Base-by-base conservation (phyloP, 805 yeast genomes). In the Saccharomyces mikatae region DNA sequence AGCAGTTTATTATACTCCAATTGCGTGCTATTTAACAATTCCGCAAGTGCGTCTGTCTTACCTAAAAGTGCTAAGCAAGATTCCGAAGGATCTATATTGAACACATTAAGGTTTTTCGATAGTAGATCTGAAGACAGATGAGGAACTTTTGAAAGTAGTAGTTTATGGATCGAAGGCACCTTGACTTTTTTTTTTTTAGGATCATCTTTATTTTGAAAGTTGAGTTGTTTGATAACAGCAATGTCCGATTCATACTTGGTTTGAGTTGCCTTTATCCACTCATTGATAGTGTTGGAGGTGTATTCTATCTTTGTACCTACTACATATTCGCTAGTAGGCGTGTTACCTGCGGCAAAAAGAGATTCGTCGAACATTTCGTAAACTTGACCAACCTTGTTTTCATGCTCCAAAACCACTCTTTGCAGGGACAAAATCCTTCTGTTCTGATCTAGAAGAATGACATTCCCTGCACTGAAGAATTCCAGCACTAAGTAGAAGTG, bases 391-490 rank as follows among this genome's bases (percentile, higher is more conserved):
- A 89, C 91, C 53, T 80, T 80, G 58, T 81, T 82, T 41, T 80
- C 87, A 62, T 83, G 80, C 52, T 87, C 95, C 32, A 81, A 81
- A 9, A 89, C 97, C 24, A 86, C 73, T 70, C 97, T 81, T 65
- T 87, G 91, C 29, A 90, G 71, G 0, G 92, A 76, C 62, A 90
- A 61, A 51, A 91, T 89, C 61, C 80, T 83, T 56, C 76, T 69
- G 22, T 84, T 78, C 29, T 81, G 77, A 68, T 92, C 95, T 57
- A 92, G 74, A 22, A 92, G 74, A 21, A 92, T 74, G 53, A 92
- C 80, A 66, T 92, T 92, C 28, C 99, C 99, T 2, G 97, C 97
- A 66, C 97, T 87, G 73, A 91, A 92, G 64, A 92, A 92, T 69
- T 92, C 99, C 52, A 92, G 70, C 0, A 89, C 96, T 59, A 92